Percentiles rank a stretch among this genome's conserved stretches.
Evolutionary conservation across 2,329 filamentous ascomycete species (phyloP).

Genomic region (Capronia epimyces): DNA sequence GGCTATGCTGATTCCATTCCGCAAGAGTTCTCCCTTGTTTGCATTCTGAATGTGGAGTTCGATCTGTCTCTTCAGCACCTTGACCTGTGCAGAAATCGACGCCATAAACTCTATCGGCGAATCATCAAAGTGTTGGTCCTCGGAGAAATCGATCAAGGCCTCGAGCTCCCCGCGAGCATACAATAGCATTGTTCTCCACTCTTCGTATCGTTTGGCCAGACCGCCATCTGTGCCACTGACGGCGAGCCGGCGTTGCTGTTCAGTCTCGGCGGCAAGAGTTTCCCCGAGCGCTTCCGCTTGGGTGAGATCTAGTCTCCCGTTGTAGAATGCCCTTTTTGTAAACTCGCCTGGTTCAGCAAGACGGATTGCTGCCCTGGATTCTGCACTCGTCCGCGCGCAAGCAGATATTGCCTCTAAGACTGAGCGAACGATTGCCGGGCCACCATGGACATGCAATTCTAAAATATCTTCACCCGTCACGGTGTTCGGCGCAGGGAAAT

Average conservation of each 20-base stretch:
- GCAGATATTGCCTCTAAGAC: slow-evolving; percentile 70
- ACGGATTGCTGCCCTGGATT: slow-evolving; percentile 51
- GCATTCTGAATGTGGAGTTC: slow-evolving; percentile 67
- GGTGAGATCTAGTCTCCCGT: slow-evolving; percentile 75
- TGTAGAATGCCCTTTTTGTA: slow-evolving; percentile 84
- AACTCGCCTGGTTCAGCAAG: slow-evolving; percentile 96
- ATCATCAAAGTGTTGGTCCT: slow-evolving; percentile 96
- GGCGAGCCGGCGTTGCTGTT: slow-evolving; percentile 84
- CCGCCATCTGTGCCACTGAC: slow-evolving; percentile 68
- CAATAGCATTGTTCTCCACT: slow-evolving; percentile 71
- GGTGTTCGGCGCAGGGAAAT: slow-evolving; percentile 73
- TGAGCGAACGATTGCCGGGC: slow-evolving; percentile 79
- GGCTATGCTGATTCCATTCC: slow-evolving; percentile 78
- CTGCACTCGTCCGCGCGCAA: slow-evolving; percentile 23
- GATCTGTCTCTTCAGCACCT: slow-evolving; percentile 57
- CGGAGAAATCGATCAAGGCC: slow-evolving; percentile 92
- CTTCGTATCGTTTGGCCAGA: slow-evolving; percentile 71
- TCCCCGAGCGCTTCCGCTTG: slow-evolving; percentile 67
- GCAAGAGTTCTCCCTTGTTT: slow-evolving; percentile 73
- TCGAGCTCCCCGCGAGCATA: slow-evolving; percentile 85
- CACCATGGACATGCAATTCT: slow-evolving; percentile 92
- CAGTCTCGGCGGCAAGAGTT: slow-evolving; percentile 64
- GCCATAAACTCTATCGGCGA: slow-evolving; percentile 65
- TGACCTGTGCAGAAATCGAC: slow-evolving; percentile 63
- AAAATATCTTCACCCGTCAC: slow-evolving; percentile 90